Percentiles rank a stretch among this genome's conserved stretches.
These are phyloP conservation scores for Cnidoscolus chayamansa DNA, from an alignment of 441 rosid genomes.

Conservation along the genomic window DNA sequence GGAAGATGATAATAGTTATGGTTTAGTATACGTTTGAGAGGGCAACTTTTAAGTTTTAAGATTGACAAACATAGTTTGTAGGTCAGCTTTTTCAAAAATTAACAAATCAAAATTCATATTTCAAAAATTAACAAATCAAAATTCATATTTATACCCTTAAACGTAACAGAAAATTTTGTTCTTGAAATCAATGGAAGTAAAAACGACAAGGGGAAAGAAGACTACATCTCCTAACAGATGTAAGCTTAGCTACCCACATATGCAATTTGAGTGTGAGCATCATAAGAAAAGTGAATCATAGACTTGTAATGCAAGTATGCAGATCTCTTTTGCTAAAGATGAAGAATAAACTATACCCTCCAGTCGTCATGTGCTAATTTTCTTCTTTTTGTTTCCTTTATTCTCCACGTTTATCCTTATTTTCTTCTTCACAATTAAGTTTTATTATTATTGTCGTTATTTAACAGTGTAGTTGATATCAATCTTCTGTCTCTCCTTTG, in stretches of 20 bases:
- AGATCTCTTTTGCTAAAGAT: conserved; percentile 23
- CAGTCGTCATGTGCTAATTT: conserved; percentile 16
- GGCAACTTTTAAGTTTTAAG: no score
- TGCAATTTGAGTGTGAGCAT: no score
- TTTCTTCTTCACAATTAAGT: neutral
- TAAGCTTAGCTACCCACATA: neutral
- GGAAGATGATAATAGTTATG: no score
- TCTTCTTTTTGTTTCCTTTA: conserved; percentile 10
- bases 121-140: no score
- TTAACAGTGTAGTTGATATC: neutral
- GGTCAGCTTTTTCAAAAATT: neutral
- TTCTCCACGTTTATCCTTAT: neutral
- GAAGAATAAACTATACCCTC: conserved; percentile 1
- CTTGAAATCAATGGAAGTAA: neutral
- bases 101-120: no score
- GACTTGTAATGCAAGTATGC: conserved; percentile 29
- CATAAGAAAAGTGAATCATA: conserved; percentile 10
- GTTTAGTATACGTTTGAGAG: no score
- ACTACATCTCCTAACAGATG: neutral
- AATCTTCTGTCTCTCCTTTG: neutral
- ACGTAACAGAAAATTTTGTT: neutral
- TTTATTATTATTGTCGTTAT: neutral
- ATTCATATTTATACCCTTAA: no score
- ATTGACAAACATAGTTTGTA: no score
- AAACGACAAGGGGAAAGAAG: neutral